A percentile compares a stretch with the other conserved stretches of the same genome.
Conservation (phyloP, 768 basidiomycete species). For the Cystofilobasidium ferigula region DNA sequence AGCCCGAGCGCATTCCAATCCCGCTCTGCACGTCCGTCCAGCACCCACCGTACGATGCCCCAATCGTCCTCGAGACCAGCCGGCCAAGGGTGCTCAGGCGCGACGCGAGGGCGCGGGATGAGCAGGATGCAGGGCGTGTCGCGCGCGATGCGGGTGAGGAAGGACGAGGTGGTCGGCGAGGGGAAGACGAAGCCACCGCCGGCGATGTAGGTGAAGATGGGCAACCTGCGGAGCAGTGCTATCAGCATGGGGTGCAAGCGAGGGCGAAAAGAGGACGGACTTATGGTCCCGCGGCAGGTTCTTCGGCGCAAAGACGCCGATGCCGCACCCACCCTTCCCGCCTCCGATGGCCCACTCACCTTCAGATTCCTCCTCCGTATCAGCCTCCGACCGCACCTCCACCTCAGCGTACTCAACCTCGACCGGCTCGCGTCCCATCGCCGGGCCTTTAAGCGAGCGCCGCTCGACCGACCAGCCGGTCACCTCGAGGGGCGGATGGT, state of each 20-base stretch:
- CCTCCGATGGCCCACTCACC: background rate
- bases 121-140: conserved; percentile 1
- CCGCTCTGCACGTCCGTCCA: background rate
- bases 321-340: background rate
- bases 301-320: conserved; percentile 6
- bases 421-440: conserved; percentile 4
- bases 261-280: background rate
- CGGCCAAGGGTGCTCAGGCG: conserved; percentile 8
- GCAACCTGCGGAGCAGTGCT: background rate
- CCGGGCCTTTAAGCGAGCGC: background rate
- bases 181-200: conserved; percentile 11
- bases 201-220: conserved; percentile 6
- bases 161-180: conserved; percentile 1
- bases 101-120: background rate
- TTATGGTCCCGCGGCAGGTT: background rate
- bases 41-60: background rate
- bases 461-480: background rate
- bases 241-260: background rate
- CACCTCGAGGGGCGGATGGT: background rate
- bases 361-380: background rate
- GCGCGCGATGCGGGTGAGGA: background rate
- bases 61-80: conserved; percentile 2
- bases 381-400: background rate
- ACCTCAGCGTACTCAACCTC: background rate
- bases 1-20: background rate